Conservation (phyloP, 2,329 filamentous ascomycete genomes). For the Pestalotiopsis sp. region DNA sequence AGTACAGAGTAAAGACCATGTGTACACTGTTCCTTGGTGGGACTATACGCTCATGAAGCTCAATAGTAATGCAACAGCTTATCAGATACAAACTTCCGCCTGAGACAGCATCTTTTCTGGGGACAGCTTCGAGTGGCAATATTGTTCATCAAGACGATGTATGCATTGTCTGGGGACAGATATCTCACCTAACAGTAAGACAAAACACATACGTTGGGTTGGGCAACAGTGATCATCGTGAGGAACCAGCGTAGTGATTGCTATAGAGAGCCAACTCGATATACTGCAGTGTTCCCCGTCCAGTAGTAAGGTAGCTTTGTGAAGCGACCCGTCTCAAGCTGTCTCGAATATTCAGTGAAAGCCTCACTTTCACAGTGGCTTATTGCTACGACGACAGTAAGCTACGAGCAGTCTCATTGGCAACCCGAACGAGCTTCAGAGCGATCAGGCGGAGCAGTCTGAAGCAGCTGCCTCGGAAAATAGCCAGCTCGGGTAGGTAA, state of each 20-base stretch:
- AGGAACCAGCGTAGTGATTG: not conserved
- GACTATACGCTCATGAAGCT: not conserved
- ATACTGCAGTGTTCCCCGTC: not conserved
- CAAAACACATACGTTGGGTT: not conserved
- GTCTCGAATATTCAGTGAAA: not conserved
- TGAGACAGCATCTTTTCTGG: not conserved
- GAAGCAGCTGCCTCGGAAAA: not conserved
- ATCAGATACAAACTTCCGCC: not conserved
- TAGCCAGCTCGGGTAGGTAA: not conserved
- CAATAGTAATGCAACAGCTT: slow-evolving; percentile 1
- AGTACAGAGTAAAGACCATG: not conserved
- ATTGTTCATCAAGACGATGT: not conserved
- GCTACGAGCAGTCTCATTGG: not conserved
- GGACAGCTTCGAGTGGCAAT: not conserved
- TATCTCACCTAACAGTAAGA: not conserved
- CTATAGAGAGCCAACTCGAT: not conserved
- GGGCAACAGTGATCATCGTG: not conserved
- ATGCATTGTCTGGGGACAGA: not conserved
- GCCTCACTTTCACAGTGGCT: not conserved
- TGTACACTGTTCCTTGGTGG: not conserved
- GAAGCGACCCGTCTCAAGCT: not conserved
- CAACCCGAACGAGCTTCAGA: not conserved
- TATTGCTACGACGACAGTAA: not conserved
- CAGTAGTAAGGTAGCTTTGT: not conserved
- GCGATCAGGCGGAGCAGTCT: not conserved